Percentiles rank a stretch among this genome's conserved stretches.
Evolutionary conservation across 108 stramenopile genomes (phyloP).

Genomic region (Cyclostephanos tholiformis): DNA sequence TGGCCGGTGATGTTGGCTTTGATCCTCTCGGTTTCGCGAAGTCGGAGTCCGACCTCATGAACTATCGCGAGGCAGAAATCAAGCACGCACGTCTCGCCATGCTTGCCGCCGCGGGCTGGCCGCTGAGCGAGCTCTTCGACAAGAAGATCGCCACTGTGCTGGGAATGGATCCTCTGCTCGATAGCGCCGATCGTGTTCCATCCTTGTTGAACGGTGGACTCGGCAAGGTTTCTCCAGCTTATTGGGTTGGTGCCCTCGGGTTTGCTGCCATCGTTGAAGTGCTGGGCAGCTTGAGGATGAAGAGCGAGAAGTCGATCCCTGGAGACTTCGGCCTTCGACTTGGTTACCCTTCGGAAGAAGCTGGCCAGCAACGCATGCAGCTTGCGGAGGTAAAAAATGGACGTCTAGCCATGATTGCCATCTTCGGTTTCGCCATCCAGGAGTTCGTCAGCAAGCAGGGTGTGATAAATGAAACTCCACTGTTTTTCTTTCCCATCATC

Average conservation of each 20-base stretch:
- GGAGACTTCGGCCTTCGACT: constrained; percentile 77
- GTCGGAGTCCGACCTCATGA: constrained; percentile 44
- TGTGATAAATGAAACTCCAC: constrained; percentile 83
- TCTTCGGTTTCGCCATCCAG: constrained; percentile 82
- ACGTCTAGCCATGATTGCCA: constrained; percentile 91
- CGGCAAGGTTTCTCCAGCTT: constrained; percentile 80
- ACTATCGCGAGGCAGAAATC: constrained; percentile 83
- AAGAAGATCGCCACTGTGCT: constrained; percentile 69
- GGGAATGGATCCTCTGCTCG: constrained; percentile 57
- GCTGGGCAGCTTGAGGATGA: constrained; percentile 55
- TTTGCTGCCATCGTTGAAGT: constrained; percentile 77
- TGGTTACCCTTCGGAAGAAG: constrained; percentile 61
- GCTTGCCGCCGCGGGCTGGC: constrained; percentile 93
- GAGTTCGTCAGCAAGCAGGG: constrained; percentile 73
- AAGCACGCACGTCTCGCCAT: constrained; percentile 92
- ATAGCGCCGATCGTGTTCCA: constrained; percentile 72
- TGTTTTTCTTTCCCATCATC: constrained; percentile 86
- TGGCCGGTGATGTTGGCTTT: constrained; percentile 91
- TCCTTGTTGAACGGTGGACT: constrained; percentile 87
- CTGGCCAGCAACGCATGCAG: constrained; percentile 70
- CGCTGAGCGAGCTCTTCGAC: constrained; percentile 79
- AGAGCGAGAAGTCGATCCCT: constrained; percentile 52
- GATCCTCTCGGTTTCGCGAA: constrained; percentile 90
- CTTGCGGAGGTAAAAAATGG: constrained; percentile 91
- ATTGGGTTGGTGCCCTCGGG: constrained; percentile 72